phyloP scores from a whole-genome alignment of 805 yeast genomes.

The Suhomyces canberraensis region DNA sequence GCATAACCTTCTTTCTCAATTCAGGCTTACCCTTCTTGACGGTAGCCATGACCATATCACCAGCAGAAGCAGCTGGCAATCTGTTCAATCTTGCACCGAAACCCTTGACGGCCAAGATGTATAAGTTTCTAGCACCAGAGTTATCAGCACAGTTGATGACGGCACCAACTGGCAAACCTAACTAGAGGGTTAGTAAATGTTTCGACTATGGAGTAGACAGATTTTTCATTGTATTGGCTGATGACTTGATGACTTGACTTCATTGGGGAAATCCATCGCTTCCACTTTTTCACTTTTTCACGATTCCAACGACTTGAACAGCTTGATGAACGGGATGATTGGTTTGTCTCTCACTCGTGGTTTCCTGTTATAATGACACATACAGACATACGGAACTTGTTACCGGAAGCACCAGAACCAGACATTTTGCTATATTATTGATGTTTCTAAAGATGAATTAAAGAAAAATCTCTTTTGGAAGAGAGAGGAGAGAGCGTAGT shows the following conservation, averaged over 20 bases:
- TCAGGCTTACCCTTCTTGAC: constrained; percentile 99
- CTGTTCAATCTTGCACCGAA: constrained; percentile 99
- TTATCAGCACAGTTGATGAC: constrained; percentile 99
- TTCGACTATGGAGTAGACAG: not conserved
- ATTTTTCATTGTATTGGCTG: too few relatives aligned
- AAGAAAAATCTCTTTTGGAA: constrained; percentile 10
- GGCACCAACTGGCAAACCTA: constrained; percentile 99
- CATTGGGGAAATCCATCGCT: too few relatives aligned
- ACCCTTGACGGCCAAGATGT: constrained; percentile 98
- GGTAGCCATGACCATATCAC: constrained; percentile 99
- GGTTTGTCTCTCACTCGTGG: too few relatives aligned
- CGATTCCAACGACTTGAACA: too few relatives aligned
- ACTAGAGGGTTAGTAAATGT: constrained; percentile 47
- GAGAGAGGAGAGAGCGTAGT: constrained; percentile 6
- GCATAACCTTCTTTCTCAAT: constrained; percentile 99
- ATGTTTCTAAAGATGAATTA: constrained; percentile 11
- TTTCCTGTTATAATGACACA: constrained; percentile 36
- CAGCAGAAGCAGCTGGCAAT: constrained; percentile 99
- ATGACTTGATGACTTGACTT: too few relatives aligned
- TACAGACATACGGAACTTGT: constrained; percentile 99
- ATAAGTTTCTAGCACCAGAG: constrained; percentile 99
- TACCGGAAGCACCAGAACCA: constrained; percentile 97
- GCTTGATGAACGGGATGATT: too few relatives aligned
- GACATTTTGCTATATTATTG: constrained; percentile 55
- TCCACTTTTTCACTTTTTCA: too few relatives aligned